phyloP scores from a whole-genome alignment of 2,329 filamentous ascomycete genomes.

The Colletotrichum sp. region DNA sequence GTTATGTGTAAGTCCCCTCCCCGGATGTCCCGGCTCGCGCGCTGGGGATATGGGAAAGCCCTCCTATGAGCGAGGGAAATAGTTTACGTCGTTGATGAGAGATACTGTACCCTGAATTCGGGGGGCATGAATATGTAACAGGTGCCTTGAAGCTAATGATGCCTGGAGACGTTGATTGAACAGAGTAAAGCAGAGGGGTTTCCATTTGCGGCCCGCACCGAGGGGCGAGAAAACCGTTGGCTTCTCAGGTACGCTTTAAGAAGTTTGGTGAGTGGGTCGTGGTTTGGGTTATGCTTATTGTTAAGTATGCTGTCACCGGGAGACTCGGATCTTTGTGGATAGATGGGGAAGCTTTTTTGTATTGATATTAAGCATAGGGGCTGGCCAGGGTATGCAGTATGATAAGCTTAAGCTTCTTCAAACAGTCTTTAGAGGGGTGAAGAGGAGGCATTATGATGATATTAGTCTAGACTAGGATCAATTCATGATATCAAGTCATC shows the following conservation, averaged over 20 bases:
- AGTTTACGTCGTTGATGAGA: not conserved
- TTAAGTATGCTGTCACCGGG: not conserved
- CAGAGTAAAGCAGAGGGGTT: not conserved
- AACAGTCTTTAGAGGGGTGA: not conserved
- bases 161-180: not conserved
- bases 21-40: not conserved
- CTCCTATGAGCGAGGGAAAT: not conserved
- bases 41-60: not conserved
- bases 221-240: not conserved
- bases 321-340: not conserved
- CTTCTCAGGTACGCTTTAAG: not conserved
- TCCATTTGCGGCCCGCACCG: not conserved
- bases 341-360: not conserved
- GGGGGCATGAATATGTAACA: not conserved
- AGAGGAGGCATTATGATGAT: not conserved
- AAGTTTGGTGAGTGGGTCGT: not conserved
- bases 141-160: not conserved
- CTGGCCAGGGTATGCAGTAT: not conserved
- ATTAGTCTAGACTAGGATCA: fast-evolving
- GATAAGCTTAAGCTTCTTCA: not conserved
- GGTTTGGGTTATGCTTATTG: not conserved
- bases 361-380: not conserved
- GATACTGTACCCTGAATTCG: fast-evolving
- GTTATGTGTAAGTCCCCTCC: not conserved
- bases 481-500: not conserved